Base-by-base conservation (phyloP, 768 basidiomycete genomes). In the Lactarius psammicola region DNA sequence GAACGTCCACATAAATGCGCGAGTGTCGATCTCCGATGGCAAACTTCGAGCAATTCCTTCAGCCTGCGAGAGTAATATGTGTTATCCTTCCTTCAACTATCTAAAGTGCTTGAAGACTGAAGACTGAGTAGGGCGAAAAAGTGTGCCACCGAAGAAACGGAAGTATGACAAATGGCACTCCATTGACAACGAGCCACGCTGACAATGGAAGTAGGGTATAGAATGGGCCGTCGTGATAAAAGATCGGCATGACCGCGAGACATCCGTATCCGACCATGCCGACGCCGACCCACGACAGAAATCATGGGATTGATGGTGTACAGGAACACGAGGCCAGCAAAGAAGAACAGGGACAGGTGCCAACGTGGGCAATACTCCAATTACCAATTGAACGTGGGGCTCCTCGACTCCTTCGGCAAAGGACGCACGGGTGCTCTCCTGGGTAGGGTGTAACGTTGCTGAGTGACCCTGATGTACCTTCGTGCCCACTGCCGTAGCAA, bases 271-370 rank as follows among this genome's bases (percentile, higher is more conserved):
- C 31, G 4, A 7, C 8, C 10, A 13, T 17, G 17, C 4, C 34
- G 0, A 8, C 4, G 3, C 34, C n/a, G 13, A 61, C 36, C 40
- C 34, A 61, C 3, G 33, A 61, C 2, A 38, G 23, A 61, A 1
- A 61, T 23, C 9, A 23, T 38, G n/a, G 7, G 6, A 26, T 61
- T 61, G 1, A 53, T 9, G 9, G 28, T 28, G 9, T 7, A 61
- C 17, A 61, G 11, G n/a, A 38, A 53, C 26, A 53, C 23, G n/a
- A 60, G 59, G 46, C 59, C 59, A 2, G n/a, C 31, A 20, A 60
- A 60, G 20, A 60, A 26, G 44, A 51, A 60, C 20, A 60, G 10
- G 33, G 59, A 49, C 11, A 60, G 20, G 20, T 60, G 59, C 20
- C 11, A 60, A 18, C 5, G 59, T 51, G 8, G 59, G 59, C 15